Base-by-base conservation (phyloP, 345 rosid genomes). In the Abelmoschus esculentus region DNA sequence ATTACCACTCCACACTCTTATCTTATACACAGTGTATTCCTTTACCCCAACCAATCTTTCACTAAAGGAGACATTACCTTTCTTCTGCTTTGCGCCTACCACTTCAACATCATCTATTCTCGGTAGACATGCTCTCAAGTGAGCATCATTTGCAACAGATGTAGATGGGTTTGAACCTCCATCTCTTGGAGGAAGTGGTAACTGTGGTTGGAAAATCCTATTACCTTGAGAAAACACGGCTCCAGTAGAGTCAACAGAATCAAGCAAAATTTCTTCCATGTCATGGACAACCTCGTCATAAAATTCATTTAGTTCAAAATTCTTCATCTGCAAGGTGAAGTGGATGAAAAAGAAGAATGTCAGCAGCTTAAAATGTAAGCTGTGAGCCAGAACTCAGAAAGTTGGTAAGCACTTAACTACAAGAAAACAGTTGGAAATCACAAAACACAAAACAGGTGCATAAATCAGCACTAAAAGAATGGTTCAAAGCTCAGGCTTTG, bases 11-110 rank as follows among this genome's bases (percentile, higher is more conserved):
- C 92, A 82, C 73, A 91, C 92, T 73, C 78, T 87, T 78, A 96
- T 85, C 77, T 72, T 72, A 79, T 96, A 92, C 17, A 90, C 91
- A 29, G 97, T 92, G 74, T 89, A 96, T 80, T 90, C 93, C 84
- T 83, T 92, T 60, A 96, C 97, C 19, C 99, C 98, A 79, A 96
- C 97, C 74, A 96, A 83, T 74, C 96, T 92, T 81, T 96, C 99
- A 74, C 96, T 85, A 59, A 96, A 73, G 2, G 98, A 96, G 69
- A 96, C 93, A 73, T 96, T 86, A 22, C 99, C 99, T 79, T 82
- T 86, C 87, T 85, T 92, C 82, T 90, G 92, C 84, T 85, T 90
- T 70, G 93, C 97, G 53, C 97, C 99, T 2, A 92, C 83, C 70
- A 92, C 92, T 80, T 92, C 96, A 69, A 87, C 83, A 73, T 89